phyloP scores from a whole-genome alignment of 495 filamentous ascomycete genomes.

The Choiromyces venosus region DNA sequence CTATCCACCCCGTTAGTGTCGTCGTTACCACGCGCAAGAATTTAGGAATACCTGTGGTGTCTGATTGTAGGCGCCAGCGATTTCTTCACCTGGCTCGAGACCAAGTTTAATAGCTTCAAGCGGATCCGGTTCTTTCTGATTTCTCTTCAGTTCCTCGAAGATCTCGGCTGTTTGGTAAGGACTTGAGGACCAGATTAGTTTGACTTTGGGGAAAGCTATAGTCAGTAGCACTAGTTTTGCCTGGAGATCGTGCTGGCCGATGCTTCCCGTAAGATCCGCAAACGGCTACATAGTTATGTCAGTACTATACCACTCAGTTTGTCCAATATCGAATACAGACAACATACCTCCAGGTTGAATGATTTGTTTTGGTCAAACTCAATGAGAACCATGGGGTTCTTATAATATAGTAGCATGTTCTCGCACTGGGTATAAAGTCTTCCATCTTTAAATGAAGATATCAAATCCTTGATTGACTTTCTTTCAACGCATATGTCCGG shows the following conservation, averaged over 20 bases:
- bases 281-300: constrained; percentile 34
- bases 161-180: constrained; percentile 98
- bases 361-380: constrained; percentile 97
- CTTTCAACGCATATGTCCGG: constrained; percentile 89
- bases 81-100: constrained; percentile 56
- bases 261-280: constrained; percentile 35
- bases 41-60: constrained; percentile 47
- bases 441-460: constrained; percentile 83
- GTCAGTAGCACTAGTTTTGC: constrained; percentile 88
- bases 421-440: constrained; percentile 89
- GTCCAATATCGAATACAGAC: neutral
- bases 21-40: neutral
- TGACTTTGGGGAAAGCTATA: constrained; percentile 80
- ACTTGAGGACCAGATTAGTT: constrained; percentile 86
- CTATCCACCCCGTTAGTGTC: constrained; percentile 40
- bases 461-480: constrained; percentile 85
- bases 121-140: constrained; percentile 83
- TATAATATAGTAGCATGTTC: constrained; percentile 90
- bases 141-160: constrained; percentile 85
- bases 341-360: constrained; percentile 74
- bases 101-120: constrained; percentile 77
- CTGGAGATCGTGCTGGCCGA: constrained; percentile 61
- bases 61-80: constrained; percentile 57
- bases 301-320: neutral
- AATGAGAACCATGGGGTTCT: constrained; percentile 82